These are phyloP conservation scores for Orbilia blumenaviensis DNA, from an alignment of 2,329 filamentous ascomycete species.

Conservation along the genomic window DNA sequence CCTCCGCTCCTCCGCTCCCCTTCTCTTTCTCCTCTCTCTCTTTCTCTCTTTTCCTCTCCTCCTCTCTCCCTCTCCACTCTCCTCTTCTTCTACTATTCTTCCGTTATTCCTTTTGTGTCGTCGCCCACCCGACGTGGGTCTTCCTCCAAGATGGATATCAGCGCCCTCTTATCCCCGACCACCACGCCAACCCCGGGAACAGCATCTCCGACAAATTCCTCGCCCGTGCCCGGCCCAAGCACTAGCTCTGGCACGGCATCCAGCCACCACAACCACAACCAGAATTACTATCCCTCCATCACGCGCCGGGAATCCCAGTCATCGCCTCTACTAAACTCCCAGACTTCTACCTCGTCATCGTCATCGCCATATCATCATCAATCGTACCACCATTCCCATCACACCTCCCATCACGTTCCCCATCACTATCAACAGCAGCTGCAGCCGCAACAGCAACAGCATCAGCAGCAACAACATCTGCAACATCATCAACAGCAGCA, in stretches of 20 bases:
- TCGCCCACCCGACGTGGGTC: no score
- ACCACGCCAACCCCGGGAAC: conserved; percentile 52
- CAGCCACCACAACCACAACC: conserved; percentile 11
- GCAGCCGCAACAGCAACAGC: neutral
- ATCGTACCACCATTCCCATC: neutral
- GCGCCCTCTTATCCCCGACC: conserved; percentile 48
- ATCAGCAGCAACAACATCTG: conserved; percentile 3
- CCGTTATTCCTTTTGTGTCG: neutral
- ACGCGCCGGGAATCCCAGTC: conserved; percentile 27
- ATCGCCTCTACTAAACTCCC: neutral
- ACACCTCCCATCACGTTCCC: neutral
- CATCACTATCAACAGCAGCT: conserved; percentile 20
- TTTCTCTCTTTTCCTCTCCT: neutral
- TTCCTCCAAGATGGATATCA: conserved; percentile 54
- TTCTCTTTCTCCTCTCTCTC: neutral
- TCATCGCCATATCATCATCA: conserved; percentile 6
- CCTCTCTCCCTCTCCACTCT: neutral
- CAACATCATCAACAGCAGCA: conserved; percentile 18
- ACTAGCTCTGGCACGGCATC: neutral
- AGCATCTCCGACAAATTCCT: conserved; percentile 50
- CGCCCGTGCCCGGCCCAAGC: conserved; percentile 48
- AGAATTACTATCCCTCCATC: conserved; percentile 8
- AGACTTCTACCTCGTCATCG: neutral
- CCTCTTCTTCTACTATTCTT: neutral
- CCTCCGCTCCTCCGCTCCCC: neutral